Evolutionary conservation across 768 basidiomycete genomes (phyloP), one percentile per base, ranked within the genome.

Genomic region (Tephrocybe sp.): DNA sequence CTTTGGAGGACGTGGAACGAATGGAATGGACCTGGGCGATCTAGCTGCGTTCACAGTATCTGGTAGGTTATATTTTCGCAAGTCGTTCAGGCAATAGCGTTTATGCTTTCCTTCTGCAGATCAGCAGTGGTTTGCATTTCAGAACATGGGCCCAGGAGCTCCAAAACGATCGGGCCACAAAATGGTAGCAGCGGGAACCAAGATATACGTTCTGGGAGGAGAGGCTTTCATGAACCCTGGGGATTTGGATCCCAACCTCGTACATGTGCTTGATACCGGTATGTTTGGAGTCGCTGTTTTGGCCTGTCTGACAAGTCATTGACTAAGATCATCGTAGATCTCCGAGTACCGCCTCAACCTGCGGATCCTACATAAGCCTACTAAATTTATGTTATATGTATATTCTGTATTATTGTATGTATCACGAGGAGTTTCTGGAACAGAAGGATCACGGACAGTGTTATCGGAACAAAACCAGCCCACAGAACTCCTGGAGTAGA

Each of bases 11-110:
- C 75, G 96, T 42, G 96, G 95, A 54, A 91, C 97, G 3, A 93
- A 97, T 63, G 96, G 96, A 9, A 93, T 93, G 67, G 96, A 98
- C 68, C 69, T 99, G 36, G 85, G 85, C 26, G 96, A 99, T 70
- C 71, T 99, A 26, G 91, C 93, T 0, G 96, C 96, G 1, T 98
- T 98, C 78, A 97, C 94, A 70, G 84, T 99, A 53, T 86, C 92
- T 8, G 97, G 95, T 98, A 59, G 64, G 94, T 82, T 36, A 5
- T 11, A 30, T 5, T 30, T 30, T 30, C 11, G 28, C 7, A 36
- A 10, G 9, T 4, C 15, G 4, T 36, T 14, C 11, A n/a, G 15
- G 34, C 9, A 36, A 30, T 30, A 30, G 12, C 12, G 28, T 36
- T n/a, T 15, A 4, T 7, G 15, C 4, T 12, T 36, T 36, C 15